These are phyloP conservation scores for Arctium minus DNA, from an alignment of 129 eudicot genomes.

Conservation along the genomic window DNA sequence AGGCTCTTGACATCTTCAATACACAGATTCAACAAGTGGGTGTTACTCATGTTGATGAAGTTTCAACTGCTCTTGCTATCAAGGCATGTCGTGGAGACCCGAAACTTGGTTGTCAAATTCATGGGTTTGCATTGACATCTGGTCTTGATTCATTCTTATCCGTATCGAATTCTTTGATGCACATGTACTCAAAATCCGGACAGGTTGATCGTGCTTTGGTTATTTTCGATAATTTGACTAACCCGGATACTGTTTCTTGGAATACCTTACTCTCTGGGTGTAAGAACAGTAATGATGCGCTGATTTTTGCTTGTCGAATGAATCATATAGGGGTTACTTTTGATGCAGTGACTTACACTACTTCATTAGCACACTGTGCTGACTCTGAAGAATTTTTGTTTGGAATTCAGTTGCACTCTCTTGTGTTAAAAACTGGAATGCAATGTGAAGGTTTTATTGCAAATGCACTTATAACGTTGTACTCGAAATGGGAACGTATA, in stretches of 20 bases:
- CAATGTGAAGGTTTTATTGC: slow-evolving; percentile 59
- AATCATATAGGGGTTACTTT: slow-evolving; percentile 52
- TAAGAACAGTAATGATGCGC: slow-evolving; percentile 35
- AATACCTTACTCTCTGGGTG: slow-evolving; percentile 75
- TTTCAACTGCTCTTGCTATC: slow-evolving; percentile 55
- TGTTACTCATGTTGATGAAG: slow-evolving; percentile 51
- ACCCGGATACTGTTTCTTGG: slow-evolving; percentile 71
- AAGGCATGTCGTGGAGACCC: slow-evolving; percentile 72
- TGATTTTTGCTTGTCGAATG: slow-evolving; percentile 61
- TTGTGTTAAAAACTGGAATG: slow-evolving; percentile 50
- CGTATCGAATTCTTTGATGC: slow-evolving; percentile 79
- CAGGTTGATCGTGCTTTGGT: slow-evolving; percentile 37
- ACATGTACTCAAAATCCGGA: slow-evolving; percentile 64
- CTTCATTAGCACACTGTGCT: slow-evolving; percentile 58
- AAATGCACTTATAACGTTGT: slow-evolving; percentile 72
- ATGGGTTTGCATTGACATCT: slow-evolving; percentile 60
- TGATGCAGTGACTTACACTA: slow-evolving; percentile 73
- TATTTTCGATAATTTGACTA: slow-evolving; percentile 40
- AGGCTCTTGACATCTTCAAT: slow-evolving; percentile 58
- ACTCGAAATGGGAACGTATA: slow-evolving; percentile 57
- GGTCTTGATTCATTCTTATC: slow-evolving; percentile 47
- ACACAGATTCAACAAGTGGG: slow-evolving; percentile 41
- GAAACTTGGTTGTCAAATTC: slow-evolving; percentile 57
- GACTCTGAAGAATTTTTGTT: slow-evolving; percentile 54
- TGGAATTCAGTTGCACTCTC: slow-evolving; percentile 70